Conservation (phyloP, 768 basidiomycete species). For the Chalciporus chontae region DNA sequence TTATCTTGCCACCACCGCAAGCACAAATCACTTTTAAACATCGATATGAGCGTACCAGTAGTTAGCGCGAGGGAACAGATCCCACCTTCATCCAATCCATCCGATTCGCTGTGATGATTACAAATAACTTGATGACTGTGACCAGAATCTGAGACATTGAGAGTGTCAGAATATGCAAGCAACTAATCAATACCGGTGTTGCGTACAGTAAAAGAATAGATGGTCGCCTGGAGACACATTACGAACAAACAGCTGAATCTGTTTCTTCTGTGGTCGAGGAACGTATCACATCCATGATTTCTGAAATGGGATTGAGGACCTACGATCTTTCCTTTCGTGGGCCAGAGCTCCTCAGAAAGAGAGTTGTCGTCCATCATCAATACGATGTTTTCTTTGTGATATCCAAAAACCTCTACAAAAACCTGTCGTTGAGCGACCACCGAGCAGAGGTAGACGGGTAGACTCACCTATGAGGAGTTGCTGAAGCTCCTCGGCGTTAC, state of each 20-base stretch:
- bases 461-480: constrained; percentile 22
- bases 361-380: constrained; percentile 39
- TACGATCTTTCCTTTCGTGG: constrained; percentile 46
- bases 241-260: constrained; percentile 42
- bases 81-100: constrained; percentile 52
- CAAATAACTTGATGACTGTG: constrained; percentile 46
- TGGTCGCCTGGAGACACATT: constrained; percentile 45
- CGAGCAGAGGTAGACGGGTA: neutral
- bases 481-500: constrained; percentile 13
- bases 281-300: neutral
- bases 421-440: neutral
- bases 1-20: constrained; percentile 13
- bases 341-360: constrained; percentile 30
- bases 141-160: constrained; percentile 41
- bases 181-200: neutral
- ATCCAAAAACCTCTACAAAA: constrained; percentile 35
- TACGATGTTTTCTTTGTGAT: constrained; percentile 37
- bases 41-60: neutral
- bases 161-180: neutral
- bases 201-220: constrained; percentile 57
- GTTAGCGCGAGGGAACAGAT: neutral
- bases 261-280: constrained; percentile 31
- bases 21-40: constrained; percentile 8
- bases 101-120: constrained; percentile 42
- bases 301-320: constrained; percentile 7